phyloP scores from a whole-genome alignment of 345 rosid species.

The Arabis hirsuta region DNA sequence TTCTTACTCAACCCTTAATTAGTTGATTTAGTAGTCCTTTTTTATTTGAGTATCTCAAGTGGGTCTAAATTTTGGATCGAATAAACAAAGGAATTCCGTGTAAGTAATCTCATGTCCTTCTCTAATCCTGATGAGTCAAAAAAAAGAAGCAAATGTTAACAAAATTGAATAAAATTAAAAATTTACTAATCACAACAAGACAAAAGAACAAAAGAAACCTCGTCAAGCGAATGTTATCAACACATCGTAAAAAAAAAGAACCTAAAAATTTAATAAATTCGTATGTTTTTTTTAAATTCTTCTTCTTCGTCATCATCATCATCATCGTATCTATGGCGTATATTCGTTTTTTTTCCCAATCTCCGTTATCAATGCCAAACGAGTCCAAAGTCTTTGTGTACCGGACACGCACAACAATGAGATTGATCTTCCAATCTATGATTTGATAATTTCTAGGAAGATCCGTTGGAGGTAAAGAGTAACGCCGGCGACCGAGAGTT shows the following conservation, averaged over 20 bases:
- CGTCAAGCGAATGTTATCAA: constrained; percentile 14
- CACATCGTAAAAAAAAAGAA: constrained; percentile 2
- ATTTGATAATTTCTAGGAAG: constrained; percentile 21
- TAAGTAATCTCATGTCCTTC: constrained; percentile 18
- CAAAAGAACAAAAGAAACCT: constrained; percentile 15
- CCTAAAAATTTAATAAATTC: constrained; percentile 1
- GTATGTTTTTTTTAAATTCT: background rate
- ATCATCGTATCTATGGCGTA: constrained; percentile 26
- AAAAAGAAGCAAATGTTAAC: constrained; percentile 12
- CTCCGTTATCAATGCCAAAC: constrained; percentile 35
- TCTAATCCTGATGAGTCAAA: constrained; percentile 22
- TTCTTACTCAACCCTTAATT: no score
- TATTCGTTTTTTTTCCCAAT: constrained; percentile 10
- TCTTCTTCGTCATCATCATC: constrained; percentile 1
- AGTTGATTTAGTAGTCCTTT: background rate
- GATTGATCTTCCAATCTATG: constrained; percentile 27
- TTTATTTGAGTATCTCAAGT: background rate
- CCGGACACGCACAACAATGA: constrained; percentile 37
- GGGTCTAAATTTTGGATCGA: background rate
- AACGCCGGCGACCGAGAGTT: constrained; percentile 33
- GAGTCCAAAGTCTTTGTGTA: constrained; percentile 41
- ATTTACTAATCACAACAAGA: background rate
- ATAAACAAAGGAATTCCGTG: constrained; percentile 23
- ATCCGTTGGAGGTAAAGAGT: constrained; percentile 41
- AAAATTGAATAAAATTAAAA: background rate